Evolutionary conservation across 371 early-diverging fungal species (phyloP).

Genomic region (Rhizopus stolonifer): DNA sequence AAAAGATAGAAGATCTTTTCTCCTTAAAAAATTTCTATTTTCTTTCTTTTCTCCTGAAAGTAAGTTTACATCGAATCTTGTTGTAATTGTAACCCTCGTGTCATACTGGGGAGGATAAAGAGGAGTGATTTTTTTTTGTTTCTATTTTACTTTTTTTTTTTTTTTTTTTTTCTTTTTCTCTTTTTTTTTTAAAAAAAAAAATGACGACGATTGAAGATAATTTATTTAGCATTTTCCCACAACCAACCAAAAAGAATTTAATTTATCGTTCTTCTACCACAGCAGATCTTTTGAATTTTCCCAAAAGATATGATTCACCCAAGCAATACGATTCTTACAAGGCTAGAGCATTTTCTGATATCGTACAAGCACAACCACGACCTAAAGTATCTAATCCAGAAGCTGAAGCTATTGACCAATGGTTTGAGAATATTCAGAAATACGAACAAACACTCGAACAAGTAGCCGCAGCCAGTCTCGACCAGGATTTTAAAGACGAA

Average conservation of each 20-base stretch:
- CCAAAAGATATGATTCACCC: neutral
- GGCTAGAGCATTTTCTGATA: slow-evolving; percentile 29
- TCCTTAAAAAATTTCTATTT: neutral
- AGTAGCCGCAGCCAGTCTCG: slow-evolving; percentile 89
- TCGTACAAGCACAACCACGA: slow-evolving; percentile 27
- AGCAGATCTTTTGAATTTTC: slow-evolving; percentile 33
- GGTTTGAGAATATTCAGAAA: slow-evolving; percentile 90
- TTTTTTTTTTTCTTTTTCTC: slow-evolving; percentile 12
- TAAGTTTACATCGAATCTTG: neutral
- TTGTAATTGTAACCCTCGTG: slow-evolving; percentile 3
- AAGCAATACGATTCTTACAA: slow-evolving; percentile 8
- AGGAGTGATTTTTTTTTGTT: slow-evolving; percentile 11
- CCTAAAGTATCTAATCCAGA: slow-evolving; percentile 32
- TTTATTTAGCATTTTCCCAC: slow-evolving; percentile 36
- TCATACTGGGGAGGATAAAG: neutral
- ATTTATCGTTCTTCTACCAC: slow-evolving; percentile 35
- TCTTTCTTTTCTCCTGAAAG: slow-evolving; percentile 5
- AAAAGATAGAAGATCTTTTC: no score
- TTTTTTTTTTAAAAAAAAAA: slow-evolving; percentile 25
- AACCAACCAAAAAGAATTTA: slow-evolving; percentile 9
- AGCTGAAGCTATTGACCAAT: slow-evolving; percentile 84
- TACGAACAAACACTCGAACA: slow-evolving; percentile 94
- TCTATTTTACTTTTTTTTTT: slow-evolving; percentile 19
- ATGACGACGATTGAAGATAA: slow-evolving; percentile 40
- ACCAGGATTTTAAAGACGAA: slow-evolving; percentile 92